Percentiles rank a stretch among this genome's conserved stretches.
phyloP scores from a whole-genome alignment of 2,329 filamentous ascomycete genomes.

The Diaporthe humulicola region DNA sequence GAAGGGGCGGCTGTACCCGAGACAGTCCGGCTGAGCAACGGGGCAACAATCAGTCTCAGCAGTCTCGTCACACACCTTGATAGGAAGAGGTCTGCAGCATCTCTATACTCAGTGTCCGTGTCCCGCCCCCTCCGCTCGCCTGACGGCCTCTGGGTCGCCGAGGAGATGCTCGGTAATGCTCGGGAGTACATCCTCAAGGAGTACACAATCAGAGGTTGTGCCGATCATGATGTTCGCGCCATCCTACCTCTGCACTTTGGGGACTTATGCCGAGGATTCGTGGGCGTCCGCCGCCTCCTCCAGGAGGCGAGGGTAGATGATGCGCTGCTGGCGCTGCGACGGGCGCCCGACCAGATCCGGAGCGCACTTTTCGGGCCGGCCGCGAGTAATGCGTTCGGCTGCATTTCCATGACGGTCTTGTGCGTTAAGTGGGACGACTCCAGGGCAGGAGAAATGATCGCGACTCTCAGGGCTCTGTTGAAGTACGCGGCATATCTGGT shows the following conservation, averaged over 20 bases:
- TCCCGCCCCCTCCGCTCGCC: not conserved
- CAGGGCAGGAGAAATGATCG: not conserved
- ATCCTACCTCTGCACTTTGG: not conserved
- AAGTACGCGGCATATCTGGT: constrained; percentile 2
- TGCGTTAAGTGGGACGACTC: constrained; percentile 13
- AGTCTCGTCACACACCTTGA: constrained; percentile 8
- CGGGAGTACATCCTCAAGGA: not conserved
- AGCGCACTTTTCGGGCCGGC: not conserved
- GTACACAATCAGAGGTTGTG: too few relatives aligned
- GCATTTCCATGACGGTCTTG: constrained; percentile 3
- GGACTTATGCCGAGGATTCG: not conserved
- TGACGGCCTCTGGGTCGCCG: not conserved
- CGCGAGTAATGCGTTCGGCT: not conserved
- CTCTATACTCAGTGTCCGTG: not conserved
- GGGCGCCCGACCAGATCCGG: not conserved
- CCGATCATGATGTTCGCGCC: not conserved
- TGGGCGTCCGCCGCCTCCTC: not conserved
- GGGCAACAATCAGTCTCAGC: not conserved
- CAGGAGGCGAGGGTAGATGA: not conserved
- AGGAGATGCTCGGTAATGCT: not conserved
- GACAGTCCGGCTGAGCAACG: not conserved
- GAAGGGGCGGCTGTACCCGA: not conserved
- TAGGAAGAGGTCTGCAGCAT: not conserved
- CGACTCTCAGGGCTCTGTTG: not conserved
- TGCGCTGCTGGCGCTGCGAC: constrained; percentile 2